phyloP scores from a whole-genome alignment of 73 alveolate species.

The Stentor roeselii region DNA sequence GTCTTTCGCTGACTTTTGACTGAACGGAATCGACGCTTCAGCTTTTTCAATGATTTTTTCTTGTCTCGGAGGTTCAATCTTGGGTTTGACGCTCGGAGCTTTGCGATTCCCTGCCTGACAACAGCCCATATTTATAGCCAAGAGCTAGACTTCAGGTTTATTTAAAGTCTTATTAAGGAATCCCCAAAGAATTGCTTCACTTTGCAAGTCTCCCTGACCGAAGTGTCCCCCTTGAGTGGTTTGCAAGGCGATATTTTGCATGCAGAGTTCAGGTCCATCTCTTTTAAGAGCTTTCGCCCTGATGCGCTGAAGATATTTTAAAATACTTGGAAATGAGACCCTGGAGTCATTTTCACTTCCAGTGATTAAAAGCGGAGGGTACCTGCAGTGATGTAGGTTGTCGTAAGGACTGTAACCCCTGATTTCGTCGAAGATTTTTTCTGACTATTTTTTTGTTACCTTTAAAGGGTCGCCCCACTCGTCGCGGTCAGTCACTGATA shows the following conservation, averaged over 20 bases:
- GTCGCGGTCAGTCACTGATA: conserved; percentile 68
- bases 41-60: background rate
- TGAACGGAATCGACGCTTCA: background rate
- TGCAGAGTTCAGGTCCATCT: background rate
- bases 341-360: conserved; percentile 68
- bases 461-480: conserved; percentile 86
- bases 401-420: conserved; percentile 81
- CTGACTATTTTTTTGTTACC: conserved; percentile 2
- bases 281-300: conserved; percentile 32
- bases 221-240: conserved; percentile 13
- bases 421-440: conserved; percentile 42
- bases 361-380: conserved; percentile 71
- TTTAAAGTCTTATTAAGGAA: conserved; percentile 6
- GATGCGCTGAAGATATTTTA: conserved; percentile 70
- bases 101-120: background rate
- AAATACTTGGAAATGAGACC: conserved; percentile 70
- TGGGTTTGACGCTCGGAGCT: background rate
- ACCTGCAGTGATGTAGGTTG: conserved; percentile 48
- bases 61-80: background rate
- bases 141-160: background rate
- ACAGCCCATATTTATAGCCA: background rate
- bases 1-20: conserved; percentile 1
- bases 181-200: conserved; percentile 28
- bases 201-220: conserved; percentile 1
- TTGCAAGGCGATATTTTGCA: conserved; percentile 15